These are phyloP conservation scores for Pezicula neosporulosa DNA, from an alignment of 2,329 filamentous ascomycete genomes.

Conservation along the genomic window DNA sequence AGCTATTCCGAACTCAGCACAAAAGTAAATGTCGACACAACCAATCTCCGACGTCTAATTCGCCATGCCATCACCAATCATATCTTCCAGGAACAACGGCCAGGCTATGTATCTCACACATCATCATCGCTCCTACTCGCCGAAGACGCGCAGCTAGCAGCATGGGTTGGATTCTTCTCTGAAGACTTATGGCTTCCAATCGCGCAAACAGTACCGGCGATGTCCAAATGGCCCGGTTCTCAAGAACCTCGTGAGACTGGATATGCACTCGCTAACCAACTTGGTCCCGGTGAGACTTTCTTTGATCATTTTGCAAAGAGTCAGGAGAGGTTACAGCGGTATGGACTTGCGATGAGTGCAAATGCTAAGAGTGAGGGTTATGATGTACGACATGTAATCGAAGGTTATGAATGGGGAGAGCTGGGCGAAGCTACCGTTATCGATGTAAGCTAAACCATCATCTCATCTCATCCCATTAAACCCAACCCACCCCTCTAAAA, in stretches of 20 bases:
- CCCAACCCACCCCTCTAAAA: too few relatives aligned
- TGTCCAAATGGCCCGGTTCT: constrained; percentile 33
- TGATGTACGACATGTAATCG: constrained; percentile 15
- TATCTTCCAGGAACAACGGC: constrained; percentile 38
- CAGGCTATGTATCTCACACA: constrained; percentile 37
- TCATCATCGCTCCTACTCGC: constrained; percentile 33
- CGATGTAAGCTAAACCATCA: constrained; percentile 14
- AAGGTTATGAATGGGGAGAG: constrained; percentile 23
- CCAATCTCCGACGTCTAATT: constrained; percentile 44
- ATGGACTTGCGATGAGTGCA: constrained; percentile 23
- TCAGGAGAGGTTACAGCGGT: constrained; percentile 13
- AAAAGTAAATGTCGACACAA: constrained; percentile 5
- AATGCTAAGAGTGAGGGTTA: constrained; percentile 18
- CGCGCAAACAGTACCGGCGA: constrained; percentile 28
- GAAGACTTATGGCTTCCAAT: constrained; percentile 29
- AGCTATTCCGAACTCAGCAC: constrained; percentile 38
- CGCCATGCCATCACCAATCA: constrained; percentile 54
- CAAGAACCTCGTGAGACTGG: constrained; percentile 32
- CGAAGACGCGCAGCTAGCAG: constrained; percentile 23
- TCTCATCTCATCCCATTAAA: neutral
- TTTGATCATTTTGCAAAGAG: constrained; percentile 9
- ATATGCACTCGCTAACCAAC: neutral
- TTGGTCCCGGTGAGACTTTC: neutral
- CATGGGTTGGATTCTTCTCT: constrained; percentile 30
- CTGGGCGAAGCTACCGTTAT: constrained; percentile 21